Percentiles rank a stretch among this genome's conserved stretches.
Evolutionary conservation across 257 asterid species (phyloP).

Genomic region (Solanum chmielewskii): DNA sequence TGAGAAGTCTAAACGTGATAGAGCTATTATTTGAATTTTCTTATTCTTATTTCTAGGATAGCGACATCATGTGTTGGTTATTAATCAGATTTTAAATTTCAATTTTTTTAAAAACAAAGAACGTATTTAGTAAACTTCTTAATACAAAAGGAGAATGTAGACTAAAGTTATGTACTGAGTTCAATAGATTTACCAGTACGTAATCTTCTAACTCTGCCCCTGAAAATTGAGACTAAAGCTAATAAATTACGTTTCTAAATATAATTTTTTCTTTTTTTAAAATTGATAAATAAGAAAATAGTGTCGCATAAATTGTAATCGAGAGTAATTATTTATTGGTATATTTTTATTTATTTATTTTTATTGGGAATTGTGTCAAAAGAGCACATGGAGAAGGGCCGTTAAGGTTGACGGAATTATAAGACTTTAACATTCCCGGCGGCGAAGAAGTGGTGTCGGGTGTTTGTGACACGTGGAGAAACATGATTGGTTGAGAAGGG

Average conservation of each 20-base stretch:
- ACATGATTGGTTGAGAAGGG: constrained; percentile 16
- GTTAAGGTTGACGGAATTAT: constrained; percentile 22
- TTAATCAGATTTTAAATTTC: neutral
- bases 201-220: neutral
- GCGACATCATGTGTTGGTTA: neutral
- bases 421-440: constrained; percentile 31
- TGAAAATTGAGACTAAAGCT: neutral
- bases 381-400: constrained; percentile 12
- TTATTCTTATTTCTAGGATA: neutral
- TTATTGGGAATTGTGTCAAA: neutral
- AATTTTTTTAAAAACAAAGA: neutral
- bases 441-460: constrained; percentile 60
- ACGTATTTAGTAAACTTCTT: neutral
- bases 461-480: constrained; percentile 35
- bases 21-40: neutral
- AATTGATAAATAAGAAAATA: neutral
- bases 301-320: neutral
- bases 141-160: neutral
- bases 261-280: neutral
- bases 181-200: neutral
- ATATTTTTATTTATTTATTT: neutral
- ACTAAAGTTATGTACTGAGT: neutral
- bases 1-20: neutral
- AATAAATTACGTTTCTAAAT: neutral
- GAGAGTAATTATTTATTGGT: neutral